phyloP scores from a whole-genome alignment of 2,329 filamentous ascomycete species.

The Pseudogymnoascus verrucosus region DNA sequence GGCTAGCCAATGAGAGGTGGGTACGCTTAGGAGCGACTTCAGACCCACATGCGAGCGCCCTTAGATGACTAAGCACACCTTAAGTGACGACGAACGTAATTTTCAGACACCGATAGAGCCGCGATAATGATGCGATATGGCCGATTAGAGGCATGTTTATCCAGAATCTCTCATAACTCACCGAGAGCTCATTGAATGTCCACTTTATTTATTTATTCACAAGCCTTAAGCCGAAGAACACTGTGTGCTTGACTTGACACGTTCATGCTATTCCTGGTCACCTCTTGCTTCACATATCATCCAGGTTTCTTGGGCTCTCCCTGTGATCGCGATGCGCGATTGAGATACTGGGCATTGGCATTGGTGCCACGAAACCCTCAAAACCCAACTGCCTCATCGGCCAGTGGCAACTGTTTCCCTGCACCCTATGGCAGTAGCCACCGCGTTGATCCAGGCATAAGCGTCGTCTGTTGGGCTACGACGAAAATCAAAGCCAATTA shows the following conservation, averaged over 20 bases:
- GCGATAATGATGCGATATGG: not conserved
- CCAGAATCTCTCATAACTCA: not conserved
- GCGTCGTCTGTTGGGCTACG: not conserved
- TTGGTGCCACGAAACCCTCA: slow-evolving; percentile 5
- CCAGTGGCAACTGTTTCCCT: not conserved
- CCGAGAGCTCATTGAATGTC: not conserved
- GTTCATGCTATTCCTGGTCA: not conserved
- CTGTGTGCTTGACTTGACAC: not conserved
- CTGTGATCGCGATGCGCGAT: not conserved
- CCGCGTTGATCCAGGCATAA: not conserved
- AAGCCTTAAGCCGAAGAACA: not conserved
- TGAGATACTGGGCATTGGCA: not conserved
- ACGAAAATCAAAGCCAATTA: slow-evolving; percentile 1
- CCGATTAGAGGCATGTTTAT: not conserved
- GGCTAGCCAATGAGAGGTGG: not conserved
- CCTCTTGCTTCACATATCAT: not conserved
- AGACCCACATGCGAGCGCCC: not conserved
- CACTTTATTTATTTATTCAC: not conserved
- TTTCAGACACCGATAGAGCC: not conserved
- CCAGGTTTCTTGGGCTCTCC: not conserved
- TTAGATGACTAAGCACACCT: slow-evolving; percentile 1
- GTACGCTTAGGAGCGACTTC: not conserved
- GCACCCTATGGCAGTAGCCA: not conserved
- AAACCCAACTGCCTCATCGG: not conserved
- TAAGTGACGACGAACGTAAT: slow-evolving; percentile 4